Conservation (phyloP, 192 early-diverging fungal species). For the Geranomyces variabilis region DNA sequence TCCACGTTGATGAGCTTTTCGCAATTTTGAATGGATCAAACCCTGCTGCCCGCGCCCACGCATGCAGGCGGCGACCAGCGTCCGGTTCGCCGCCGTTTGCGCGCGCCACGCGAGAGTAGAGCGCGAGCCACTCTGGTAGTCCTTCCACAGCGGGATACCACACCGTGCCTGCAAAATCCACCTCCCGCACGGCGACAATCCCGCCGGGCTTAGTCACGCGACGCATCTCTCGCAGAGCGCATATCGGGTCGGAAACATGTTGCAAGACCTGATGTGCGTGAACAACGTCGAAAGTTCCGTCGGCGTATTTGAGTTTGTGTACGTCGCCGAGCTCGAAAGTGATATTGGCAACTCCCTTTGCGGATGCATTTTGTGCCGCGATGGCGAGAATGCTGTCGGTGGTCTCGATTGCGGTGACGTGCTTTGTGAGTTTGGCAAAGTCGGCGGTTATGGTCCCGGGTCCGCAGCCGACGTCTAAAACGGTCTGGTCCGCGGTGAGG, state of each 20-base stretch:
- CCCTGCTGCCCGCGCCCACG: conserved; percentile 9
- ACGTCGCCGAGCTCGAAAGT: conserved; percentile 1
- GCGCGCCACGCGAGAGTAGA: conserved; percentile 9
- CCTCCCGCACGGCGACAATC: conserved; percentile 5
- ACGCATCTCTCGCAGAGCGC: conserved; percentile 8
- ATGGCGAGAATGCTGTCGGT: neutral
- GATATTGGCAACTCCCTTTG: neutral
- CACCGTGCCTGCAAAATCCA: neutral
- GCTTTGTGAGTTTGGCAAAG: neutral
- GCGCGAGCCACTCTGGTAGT: neutral
- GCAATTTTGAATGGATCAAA: neutral
- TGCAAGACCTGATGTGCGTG: conserved; percentile 19
- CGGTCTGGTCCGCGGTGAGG: neutral
- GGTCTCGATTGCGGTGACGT: conserved; percentile 8
- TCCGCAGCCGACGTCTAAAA: conserved; percentile 17
- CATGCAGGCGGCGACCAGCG: conserved; percentile 17
- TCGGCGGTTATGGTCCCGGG: conserved; percentile 13
- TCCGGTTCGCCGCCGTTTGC: conserved; percentile 11
- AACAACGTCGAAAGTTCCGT: neutral
- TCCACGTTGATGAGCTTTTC: neutral
- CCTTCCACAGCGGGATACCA: neutral
- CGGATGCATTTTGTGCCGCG: neutral
- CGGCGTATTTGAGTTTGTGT: neutral
- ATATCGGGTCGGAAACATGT: conserved; percentile 5
- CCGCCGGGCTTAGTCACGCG: conserved; percentile 6